A percentile compares a stretch with the other conserved stretches of the same genome.
phyloP scores from a whole-genome alignment of 352 stramenopile genomes.

The Pythium graminicola region DNA sequence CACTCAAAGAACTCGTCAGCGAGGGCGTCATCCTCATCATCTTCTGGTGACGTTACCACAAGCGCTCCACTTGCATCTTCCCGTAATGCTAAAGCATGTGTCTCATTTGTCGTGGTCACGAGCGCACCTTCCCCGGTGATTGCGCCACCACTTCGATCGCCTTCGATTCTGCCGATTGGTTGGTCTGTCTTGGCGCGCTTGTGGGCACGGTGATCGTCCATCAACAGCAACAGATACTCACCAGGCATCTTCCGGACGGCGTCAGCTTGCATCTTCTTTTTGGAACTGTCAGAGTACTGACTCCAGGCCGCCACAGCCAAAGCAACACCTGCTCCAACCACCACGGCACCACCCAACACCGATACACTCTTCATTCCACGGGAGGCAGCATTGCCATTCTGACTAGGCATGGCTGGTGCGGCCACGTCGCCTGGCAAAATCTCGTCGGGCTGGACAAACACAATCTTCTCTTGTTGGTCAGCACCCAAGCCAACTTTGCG shows the following conservation, averaged over 20 bases:
- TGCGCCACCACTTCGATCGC: background rate
- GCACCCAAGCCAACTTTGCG: conserved; percentile 51
- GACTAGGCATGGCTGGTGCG: conserved; percentile 14
- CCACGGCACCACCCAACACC: conserved; percentile 67
- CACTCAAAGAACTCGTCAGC: conserved; percentile 86
- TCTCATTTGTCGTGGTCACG: background rate
- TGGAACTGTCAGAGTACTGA: conserved; percentile 64
- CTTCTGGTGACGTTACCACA: background rate
- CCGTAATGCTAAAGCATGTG: conserved; percentile 1
- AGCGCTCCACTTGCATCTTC: background rate
- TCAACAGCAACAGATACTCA: conserved; percentile 59
- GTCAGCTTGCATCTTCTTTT: conserved; percentile 57
- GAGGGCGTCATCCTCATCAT: conserved; percentile 40
- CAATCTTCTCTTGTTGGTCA: conserved; percentile 54
- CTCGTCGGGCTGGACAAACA: conserved; percentile 79
- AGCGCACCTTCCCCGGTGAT: background rate
- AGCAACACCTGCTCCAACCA: conserved; percentile 68
- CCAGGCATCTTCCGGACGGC: conserved; percentile 68
- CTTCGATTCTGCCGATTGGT: conserved; percentile 1
- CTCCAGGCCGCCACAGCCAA: conserved; percentile 77
- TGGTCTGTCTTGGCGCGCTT: background rate
- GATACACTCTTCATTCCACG: conserved; percentile 48
- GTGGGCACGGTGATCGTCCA: conserved; percentile 47
- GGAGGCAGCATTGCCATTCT: background rate
- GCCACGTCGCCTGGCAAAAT: conserved; percentile 42